phyloP scores from a whole-genome alignment of 805 yeast species.

The Ascoidea asiatica region DNA sequence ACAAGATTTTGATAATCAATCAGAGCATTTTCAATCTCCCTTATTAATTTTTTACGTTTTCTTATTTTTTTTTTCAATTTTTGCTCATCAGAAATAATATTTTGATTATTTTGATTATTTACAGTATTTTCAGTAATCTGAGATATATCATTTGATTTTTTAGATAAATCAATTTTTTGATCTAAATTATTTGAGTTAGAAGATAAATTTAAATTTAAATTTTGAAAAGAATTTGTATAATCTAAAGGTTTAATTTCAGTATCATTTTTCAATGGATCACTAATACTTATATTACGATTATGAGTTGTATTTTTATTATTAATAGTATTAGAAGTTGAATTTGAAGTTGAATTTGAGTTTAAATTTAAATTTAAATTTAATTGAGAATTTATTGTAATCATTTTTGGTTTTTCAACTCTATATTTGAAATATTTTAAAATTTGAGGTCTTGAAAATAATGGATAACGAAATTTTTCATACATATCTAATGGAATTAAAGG shows the following conservation, averaged over 20 bases:
- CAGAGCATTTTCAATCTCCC: constrained; percentile 56
- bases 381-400: not conserved
- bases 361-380: constrained; percentile 15
- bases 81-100: constrained; percentile 5
- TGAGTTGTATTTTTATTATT: not conserved
- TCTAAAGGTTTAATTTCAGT: not conserved
- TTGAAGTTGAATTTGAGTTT: constrained; percentile 21
- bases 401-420: constrained; percentile 27
- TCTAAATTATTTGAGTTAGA: not conserved
- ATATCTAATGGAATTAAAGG: constrained; percentile 73
- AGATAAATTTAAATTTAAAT: too few species aligned
- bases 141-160: constrained; percentile 8
- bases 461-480: constrained; percentile 71
- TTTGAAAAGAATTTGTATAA: not conserved
- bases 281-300: too few species aligned
- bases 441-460: constrained; percentile 46
- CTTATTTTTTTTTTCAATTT: constrained; percentile 26
- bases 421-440: constrained; percentile 53
- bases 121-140: constrained; percentile 9
- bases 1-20: constrained; percentile 60
- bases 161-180: too few species aligned
- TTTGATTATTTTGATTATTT: constrained; percentile 8
- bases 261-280: too few species aligned
- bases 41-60: constrained; percentile 42
- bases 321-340: constrained; percentile 11